Base-by-base conservation (phyloP, 305 asterid genomes). In the Fraxinus paxiana region DNA sequence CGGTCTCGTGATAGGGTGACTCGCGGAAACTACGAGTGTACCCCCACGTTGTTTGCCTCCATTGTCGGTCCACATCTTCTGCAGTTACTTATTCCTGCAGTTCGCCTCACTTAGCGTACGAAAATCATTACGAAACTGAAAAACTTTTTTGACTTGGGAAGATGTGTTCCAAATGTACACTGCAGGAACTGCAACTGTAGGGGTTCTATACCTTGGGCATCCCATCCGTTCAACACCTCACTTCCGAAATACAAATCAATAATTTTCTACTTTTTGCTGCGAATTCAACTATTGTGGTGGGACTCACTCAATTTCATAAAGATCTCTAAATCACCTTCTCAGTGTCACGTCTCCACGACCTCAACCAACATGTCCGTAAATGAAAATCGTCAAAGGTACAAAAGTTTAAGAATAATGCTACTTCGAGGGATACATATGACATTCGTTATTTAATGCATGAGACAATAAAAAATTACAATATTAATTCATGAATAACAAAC, bases 191-290 rank as follows among this genome's bases (percentile, higher is more conserved):
- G 77, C 7, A 43, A 67, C 78, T 74, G 78, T n/a, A 77, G 85
- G 75, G 56, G 84, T 12, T 20, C 34, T 28, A 15, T 8, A 1
- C 73, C 38, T 28, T 22, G 17, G 76, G 76, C 75, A 8, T 35
- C 51, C 78, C 82, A 0, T 28, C 71, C 63, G 67, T 76, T 81
- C 71, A 75, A 77, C 37, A 67, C 87, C 79, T 26, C 70, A 33
- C 76, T 78, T 67, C 71, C 76, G 77, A 81, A 48, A 81, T 77
- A 78, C 28, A 79, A 79, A 69, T 79, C 48, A 79, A 79, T 79
- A 70, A 34, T 77, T 80, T 80, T 82, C 86, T 65, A 83, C 79
- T 35, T 80, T 80, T 84, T 82, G 79, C 72, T 24, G 72, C 33
- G 72, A 9, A 24, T 63, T 24, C 35, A 82, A 63, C 83, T 34